These are phyloP conservation scores for Ceratobasidium sp. DNA, from an alignment of 1,284 basidiomycete species.

Conservation along the genomic window DNA sequence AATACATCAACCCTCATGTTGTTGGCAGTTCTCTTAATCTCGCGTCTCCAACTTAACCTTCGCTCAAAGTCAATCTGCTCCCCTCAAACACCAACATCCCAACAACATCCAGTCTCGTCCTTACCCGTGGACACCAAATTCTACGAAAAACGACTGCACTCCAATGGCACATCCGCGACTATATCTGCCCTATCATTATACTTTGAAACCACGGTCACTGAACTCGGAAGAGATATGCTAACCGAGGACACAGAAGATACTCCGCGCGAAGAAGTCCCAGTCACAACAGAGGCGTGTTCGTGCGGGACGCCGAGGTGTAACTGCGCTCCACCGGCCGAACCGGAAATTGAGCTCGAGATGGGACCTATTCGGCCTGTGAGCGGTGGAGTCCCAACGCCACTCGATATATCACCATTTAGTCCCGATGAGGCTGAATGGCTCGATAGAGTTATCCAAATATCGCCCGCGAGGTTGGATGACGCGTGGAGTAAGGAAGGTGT, in stretches of 20 bases:
- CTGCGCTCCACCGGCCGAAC: not conserved
- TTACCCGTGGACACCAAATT: not conserved
- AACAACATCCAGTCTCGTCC: not conserved
- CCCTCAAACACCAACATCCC: not conserved
- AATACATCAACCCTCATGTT: not conserved
- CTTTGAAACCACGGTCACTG: slow-evolving; percentile 10
- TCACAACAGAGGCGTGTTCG: too few relatives aligned
- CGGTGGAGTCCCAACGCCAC: not conserved
- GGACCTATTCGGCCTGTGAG: slow-evolving; percentile 9
- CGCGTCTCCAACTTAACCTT: slow-evolving; percentile 33
- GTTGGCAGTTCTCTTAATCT: slow-evolving; percentile 30
- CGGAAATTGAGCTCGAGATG: slow-evolving; percentile 16
- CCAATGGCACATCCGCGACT: not conserved
- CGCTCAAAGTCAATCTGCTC: slow-evolving; percentile 18
- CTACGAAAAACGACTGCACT: not conserved
- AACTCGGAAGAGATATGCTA: slow-evolving; percentile 21
- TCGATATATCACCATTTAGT: not conserved
- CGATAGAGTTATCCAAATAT: not conserved
- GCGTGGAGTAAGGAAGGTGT: not conserved
- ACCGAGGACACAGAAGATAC: not conserved
- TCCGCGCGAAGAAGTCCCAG: too few relatives aligned
- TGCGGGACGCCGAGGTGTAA: too few relatives aligned
- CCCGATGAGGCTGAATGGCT: not conserved
- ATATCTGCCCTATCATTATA: slow-evolving; percentile 15
- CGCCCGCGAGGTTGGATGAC: not conserved